phyloP scores from a whole-genome alignment of 2,329 filamentous ascomycete species.

The Mariannaea elegans region DNA sequence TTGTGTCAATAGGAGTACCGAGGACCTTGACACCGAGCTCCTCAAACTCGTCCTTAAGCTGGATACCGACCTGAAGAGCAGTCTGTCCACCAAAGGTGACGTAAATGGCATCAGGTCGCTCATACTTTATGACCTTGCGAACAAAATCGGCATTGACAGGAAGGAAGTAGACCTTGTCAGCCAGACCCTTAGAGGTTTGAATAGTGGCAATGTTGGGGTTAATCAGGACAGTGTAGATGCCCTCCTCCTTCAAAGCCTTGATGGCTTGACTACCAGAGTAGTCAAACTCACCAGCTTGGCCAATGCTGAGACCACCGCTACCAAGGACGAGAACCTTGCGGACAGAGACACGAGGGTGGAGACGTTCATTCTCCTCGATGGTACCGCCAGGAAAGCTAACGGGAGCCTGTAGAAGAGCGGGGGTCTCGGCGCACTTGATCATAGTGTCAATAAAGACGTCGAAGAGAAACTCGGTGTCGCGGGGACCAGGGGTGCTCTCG shows the following conservation, averaged over 20 bases:
- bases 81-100: conserved; percentile 98
- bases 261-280: conserved; percentile 99
- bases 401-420: conserved; percentile 72
- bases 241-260: conserved; percentile 97
- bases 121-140: conserved; percentile 94
- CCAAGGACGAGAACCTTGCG: conserved; percentile 97
- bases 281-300: conserved; percentile 97
- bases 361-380: conserved; percentile 77
- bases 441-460: conserved; percentile 95
- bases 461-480: conserved; percentile 96
- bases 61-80: conserved; percentile 93
- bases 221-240: conserved; percentile 97
- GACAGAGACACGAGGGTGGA: conserved; percentile 81
- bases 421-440: conserved; percentile 72
- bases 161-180: conserved; percentile 98
- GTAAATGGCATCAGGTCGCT: conserved; percentile 95
- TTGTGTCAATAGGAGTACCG: conserved; percentile 95
- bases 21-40: conserved; percentile 90
- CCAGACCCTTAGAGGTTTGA: conserved; percentile 96
- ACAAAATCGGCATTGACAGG: conserved; percentile 98
- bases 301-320: conserved; percentile 94
- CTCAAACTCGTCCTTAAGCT: conserved; percentile 97
- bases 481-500: conserved; percentile 93
- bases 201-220: conserved; percentile 99
- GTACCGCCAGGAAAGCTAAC: conserved; percentile 90